Conservation (phyloP, 345 rosid genomes). For the Dipteronia sinensis region DNA sequence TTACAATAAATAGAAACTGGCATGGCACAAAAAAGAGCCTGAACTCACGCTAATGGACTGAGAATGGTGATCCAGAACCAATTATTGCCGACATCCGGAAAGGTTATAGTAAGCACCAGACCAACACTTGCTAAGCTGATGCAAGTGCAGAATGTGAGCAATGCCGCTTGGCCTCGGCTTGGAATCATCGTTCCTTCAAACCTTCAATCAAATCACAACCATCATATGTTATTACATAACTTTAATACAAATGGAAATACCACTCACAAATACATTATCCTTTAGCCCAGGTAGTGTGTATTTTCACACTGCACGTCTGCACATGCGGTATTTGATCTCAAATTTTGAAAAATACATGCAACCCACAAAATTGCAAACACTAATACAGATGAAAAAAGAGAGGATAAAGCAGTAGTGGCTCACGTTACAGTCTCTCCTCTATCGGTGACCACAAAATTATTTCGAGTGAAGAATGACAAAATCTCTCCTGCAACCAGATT, state of each 20-base stretch:
- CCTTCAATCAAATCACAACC: slow-evolving; percentile 33
- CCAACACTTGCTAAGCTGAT: slow-evolving; percentile 94
- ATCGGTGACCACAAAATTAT: slow-evolving; percentile 73
- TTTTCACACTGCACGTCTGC: too few relatives aligned
- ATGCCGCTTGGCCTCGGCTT: slow-evolving; percentile 89
- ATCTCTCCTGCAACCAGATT: slow-evolving; percentile 85
- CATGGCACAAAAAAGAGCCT: not conserved
- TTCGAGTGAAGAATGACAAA: slow-evolving; percentile 82
- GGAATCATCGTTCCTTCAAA: slow-evolving; percentile 92
- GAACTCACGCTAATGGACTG: slow-evolving; percentile 89
- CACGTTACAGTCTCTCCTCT: slow-evolving; percentile 95
- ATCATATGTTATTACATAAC: too few relatives aligned
- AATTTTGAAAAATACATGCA: too few relatives aligned
- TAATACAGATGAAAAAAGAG: not conserved
- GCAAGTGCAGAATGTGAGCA: slow-evolving; percentile 93
- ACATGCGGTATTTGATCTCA: too few relatives aligned
- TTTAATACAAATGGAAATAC: too few relatives aligned
- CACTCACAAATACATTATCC: too few relatives aligned
- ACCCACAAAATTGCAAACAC: not conserved
- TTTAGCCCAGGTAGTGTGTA: too few relatives aligned
- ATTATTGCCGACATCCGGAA: slow-evolving; percentile 84
- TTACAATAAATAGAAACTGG: not conserved
- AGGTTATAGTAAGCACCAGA: slow-evolving; percentile 84
- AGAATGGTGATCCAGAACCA: slow-evolving; percentile 84
- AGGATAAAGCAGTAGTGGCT: slow-evolving; percentile 21